phyloP scores from a whole-genome alignment of 2,329 filamentous ascomycete genomes.

The Fusarium sp. region DNA sequence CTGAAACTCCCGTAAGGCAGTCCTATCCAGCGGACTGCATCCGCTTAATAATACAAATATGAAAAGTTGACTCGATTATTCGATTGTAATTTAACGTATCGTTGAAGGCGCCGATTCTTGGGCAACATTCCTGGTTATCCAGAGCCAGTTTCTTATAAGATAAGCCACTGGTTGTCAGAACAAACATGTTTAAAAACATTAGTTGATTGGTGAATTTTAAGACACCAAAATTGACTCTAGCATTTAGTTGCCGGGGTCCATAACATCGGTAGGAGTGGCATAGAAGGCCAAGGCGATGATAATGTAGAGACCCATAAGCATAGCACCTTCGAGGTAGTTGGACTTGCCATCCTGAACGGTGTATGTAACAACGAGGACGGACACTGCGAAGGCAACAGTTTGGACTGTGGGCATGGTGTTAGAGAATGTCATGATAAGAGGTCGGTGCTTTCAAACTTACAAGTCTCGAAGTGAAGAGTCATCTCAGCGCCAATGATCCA shows the following conservation, averaged over 20 bases:
- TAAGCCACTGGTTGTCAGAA: background rate
- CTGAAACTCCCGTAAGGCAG: background rate
- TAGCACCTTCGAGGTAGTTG: slow-evolving; percentile 85
- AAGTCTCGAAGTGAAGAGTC: slow-evolving; percentile 81
- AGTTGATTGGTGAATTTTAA: background rate
- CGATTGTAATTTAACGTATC: slow-evolving; percentile 6
- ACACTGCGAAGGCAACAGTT: slow-evolving; percentile 81
- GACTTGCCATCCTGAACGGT: slow-evolving; percentile 84
- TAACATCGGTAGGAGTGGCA: slow-evolving; percentile 61
- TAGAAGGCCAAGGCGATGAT: slow-evolving; percentile 72
- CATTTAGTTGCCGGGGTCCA: slow-evolving; percentile 49
- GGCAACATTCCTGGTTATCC: background rate
- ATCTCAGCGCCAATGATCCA: slow-evolving; percentile 80
- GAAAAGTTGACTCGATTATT: slow-evolving; percentile 31
- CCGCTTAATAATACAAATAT: slow-evolving; percentile 40
- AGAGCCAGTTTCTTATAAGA: background rate
- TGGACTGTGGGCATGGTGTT: slow-evolving; percentile 62
- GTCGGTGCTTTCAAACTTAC: slow-evolving; percentile 42
- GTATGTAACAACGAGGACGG: slow-evolving; percentile 79
- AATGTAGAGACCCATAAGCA: slow-evolving; percentile 66
- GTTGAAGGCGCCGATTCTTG: background rate
- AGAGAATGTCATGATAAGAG: background rate
- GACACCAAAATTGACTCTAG: background rate
- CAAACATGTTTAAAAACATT: background rate
- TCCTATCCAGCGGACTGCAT: slow-evolving; percentile 23